Base-by-base conservation (phyloP, 1,284 basidiomycete species). In the Cryptococcus sp. region DNA sequence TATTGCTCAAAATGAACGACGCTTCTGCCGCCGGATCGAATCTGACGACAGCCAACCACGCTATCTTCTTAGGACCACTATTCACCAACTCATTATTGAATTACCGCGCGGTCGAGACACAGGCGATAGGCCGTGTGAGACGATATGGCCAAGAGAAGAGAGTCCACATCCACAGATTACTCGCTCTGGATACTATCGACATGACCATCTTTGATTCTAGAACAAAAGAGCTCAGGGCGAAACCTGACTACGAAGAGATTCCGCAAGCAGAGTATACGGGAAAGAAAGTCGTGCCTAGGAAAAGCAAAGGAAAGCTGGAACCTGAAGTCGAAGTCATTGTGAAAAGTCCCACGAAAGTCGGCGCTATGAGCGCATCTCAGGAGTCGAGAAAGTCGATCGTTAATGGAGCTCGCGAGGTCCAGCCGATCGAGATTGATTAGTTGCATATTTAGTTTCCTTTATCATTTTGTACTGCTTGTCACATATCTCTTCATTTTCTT, bases 21-120 rank as follows among this genome's bases (percentile, higher is more conserved):
- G 91, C 95, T 73, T 92, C 89, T 59, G 93, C 93, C 2, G 91
- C 91, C 50, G 93, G 93, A 50, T 87, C 91, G 10, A 97, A 97
- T 74, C 78, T 97, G 69, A 96, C 93, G 1, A 87, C 85, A 19
- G 93, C 94, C 16, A 97, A 94, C 79, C 92, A 95, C 69, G 93
- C 91, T 38, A 89, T 97, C 72, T 97, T 97, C 83, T 81, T 97
- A 51, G 93, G 91, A 3, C 93, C 93, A 3, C 82, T 97, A 37
- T 86, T 94, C 85, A 91, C 19, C 81, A 83, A 29, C 83, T 86
- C 65, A 22, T 84, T 88, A 77, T 89, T 89, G 75, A 89, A 89
- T 56, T 95, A 94, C 74, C 84, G 87, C 34, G 89, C 92, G 29
- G 87, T 85, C 65, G 90, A 91, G 77, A 95, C 89, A 0, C 93